These are phyloP conservation scores for Pseudogymnoascus sp. DNA, from an alignment of 2,329 filamentous ascomycete genomes.

Conservation along the genomic window DNA sequence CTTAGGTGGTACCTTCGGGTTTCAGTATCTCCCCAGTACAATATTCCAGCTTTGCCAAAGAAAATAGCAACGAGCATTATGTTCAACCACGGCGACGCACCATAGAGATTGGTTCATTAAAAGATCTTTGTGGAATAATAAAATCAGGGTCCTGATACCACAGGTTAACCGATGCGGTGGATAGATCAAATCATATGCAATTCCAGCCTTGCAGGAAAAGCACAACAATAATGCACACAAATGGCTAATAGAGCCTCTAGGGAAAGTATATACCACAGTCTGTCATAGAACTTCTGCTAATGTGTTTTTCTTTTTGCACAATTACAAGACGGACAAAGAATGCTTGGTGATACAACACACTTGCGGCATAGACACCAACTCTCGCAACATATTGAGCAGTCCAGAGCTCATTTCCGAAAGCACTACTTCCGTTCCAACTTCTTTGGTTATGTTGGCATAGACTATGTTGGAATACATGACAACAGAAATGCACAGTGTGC, in stretches of 20 bases:
- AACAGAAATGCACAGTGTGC: not conserved
- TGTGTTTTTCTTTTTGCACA: not conserved
- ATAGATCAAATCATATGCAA: not conserved
- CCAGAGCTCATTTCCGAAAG: not conserved
- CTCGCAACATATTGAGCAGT: not conserved
- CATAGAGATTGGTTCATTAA: not conserved
- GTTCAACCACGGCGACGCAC: not conserved
- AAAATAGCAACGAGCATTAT: not conserved
- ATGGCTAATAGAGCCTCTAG: not conserved
- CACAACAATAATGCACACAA: not conserved
- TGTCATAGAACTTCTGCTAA: not conserved
- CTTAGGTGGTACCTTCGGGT: not conserved
- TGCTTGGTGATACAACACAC: not conserved
- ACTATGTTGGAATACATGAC: not conserved
- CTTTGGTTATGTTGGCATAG: too few relatives aligned
- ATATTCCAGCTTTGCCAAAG: not conserved
- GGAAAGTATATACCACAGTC: not conserved
- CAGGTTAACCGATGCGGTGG: not conserved
- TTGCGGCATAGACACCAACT: not conserved
- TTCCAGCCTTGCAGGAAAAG: not conserved
- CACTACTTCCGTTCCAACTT: not conserved
- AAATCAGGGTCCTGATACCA: not conserved
- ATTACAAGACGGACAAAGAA: not conserved
- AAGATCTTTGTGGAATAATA: not conserved
- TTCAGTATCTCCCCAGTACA: not conserved